Evolutionary conservation across 2,329 filamentous ascomycete species (phyloP).

Genomic region (Sporothrix humicola): DNA sequence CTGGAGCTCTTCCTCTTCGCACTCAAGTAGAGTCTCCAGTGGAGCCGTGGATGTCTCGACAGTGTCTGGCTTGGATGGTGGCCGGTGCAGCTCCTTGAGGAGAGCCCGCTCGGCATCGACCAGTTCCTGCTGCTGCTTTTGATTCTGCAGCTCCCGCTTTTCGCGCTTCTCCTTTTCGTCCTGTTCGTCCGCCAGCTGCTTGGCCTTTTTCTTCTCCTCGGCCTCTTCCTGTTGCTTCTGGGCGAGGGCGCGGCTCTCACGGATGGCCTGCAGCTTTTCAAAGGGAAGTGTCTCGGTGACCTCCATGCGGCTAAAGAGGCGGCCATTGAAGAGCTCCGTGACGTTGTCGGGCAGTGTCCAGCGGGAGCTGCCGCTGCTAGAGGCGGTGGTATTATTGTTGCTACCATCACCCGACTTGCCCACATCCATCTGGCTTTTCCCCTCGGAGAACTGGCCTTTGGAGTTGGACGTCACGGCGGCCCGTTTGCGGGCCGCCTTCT

Average conservation of each 20-base stretch:
- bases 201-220: slow-evolving; percentile 32
- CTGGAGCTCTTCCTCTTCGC: slow-evolving; percentile 12
- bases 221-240: slow-evolving; percentile 33
- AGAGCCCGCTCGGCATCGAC: slow-evolving; percentile 15
- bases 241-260: slow-evolving; percentile 48
- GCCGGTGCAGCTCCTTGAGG: slow-evolving; percentile 14
- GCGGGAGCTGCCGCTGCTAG: slow-evolving; percentile 46
- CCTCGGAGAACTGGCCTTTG: neutral
- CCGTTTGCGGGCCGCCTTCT: slow-evolving; percentile 6
- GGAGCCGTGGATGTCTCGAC: neutral
- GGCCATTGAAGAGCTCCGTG: slow-evolving; percentile 61
- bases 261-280: slow-evolving; percentile 55
- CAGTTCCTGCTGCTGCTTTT: slow-evolving; percentile 7
- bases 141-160: neutral
- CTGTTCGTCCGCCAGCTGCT: slow-evolving; percentile 11
- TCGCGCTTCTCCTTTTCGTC: slow-evolving; percentile 31
- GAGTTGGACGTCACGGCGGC: neutral
- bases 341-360: slow-evolving; percentile 64
- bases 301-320: slow-evolving; percentile 61
- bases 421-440: slow-evolving; percentile 34
- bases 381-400: slow-evolving; percentile 29
- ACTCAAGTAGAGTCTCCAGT: slow-evolving; percentile 10
- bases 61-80: neutral
- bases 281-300: slow-evolving; percentile 65
- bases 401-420: slow-evolving; percentile 32